Evolutionary conservation across 768 basidiomycete genomes (phyloP).

Genomic region (Tephrocybe sp.): DNA sequence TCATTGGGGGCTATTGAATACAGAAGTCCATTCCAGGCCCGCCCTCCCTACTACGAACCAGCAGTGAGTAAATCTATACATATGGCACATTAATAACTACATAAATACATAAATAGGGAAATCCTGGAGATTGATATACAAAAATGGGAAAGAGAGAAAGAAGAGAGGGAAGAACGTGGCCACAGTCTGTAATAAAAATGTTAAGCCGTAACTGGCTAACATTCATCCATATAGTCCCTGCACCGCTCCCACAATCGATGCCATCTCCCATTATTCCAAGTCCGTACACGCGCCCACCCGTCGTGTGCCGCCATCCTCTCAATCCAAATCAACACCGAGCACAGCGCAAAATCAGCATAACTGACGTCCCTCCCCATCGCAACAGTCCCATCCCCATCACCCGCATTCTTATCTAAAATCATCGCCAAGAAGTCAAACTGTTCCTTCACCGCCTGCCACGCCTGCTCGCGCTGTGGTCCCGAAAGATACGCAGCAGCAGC

Average conservation of each 20-base stretch:
- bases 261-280: constrained; percentile 74
- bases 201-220: constrained; percentile 21
- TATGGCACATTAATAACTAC: neutral
- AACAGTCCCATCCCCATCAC: constrained; percentile 62
- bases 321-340: constrained; percentile 72
- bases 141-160: neutral
- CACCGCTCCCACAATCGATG: constrained; percentile 59
- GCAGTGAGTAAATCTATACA: neutral
- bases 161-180: too few species aligned
- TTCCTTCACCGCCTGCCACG: constrained; percentile 61
- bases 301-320: constrained; percentile 71
- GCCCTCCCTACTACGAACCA: neutral
- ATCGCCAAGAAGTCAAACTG: constrained; percentile 65
- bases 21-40: too few species aligned
- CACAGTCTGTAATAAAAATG: too few species aligned
- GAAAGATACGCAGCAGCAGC: constrained; percentile 14
- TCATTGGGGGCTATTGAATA: too few species aligned
- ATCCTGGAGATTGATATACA: neutral
- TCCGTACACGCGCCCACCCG: constrained; percentile 65
- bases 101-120: neutral
- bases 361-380: constrained; percentile 64
- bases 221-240: constrained; percentile 65
- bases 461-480: constrained; percentile 55
- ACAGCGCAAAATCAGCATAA: constrained; percentile 74
- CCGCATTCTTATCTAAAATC: constrained; percentile 65